Percentiles rank a stretch among this genome's conserved stretches.
phyloP scores from a whole-genome alignment of 768 basidiomycete genomes.

The Xerocomus potaroensis region DNA sequence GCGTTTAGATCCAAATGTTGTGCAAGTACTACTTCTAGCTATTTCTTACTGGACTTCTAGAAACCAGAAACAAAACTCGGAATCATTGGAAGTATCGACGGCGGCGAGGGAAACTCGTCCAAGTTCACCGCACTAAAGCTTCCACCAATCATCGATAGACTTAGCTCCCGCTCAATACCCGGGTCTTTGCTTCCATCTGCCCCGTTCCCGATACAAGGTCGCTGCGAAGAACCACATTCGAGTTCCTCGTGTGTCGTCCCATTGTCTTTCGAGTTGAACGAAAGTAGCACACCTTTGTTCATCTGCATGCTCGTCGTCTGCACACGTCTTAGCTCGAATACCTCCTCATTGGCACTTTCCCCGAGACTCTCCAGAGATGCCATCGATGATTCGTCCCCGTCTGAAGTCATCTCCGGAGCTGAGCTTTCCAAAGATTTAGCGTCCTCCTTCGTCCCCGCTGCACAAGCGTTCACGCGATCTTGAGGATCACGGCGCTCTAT shows the following conservation, averaged over 20 bases:
- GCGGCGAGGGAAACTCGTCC: slow-evolving; percentile 46
- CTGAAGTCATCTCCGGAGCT: slow-evolving; percentile 24
- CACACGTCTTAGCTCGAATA: slow-evolving; percentile 43
- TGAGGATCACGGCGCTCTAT: not conserved
- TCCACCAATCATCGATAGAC: slow-evolving; percentile 30
- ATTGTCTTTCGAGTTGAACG: slow-evolving; percentile 20
- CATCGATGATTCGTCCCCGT: slow-evolving; percentile 22
- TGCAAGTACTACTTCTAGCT: not conserved
- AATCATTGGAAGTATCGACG: slow-evolving; percentile 30
- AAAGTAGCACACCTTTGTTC: slow-evolving; percentile 43
- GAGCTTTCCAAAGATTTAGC: slow-evolving; percentile 16
- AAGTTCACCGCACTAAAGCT: slow-evolving; percentile 40
- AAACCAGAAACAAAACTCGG: slow-evolving; percentile 28
- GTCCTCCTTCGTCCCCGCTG: slow-evolving; percentile 9
- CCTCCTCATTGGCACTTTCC: slow-evolving; percentile 26
- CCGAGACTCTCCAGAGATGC: slow-evolving; percentile 23
- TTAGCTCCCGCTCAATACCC: slow-evolving; percentile 11
- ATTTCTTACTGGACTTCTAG: too few relatives aligned
- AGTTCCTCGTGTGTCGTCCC: not conserved
- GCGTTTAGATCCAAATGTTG: not conserved
- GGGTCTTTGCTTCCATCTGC: slow-evolving; percentile 10
- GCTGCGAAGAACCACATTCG: not conserved
- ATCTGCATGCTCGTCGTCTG: slow-evolving; percentile 49
- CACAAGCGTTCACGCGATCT: not conserved
- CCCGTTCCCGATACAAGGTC: not conserved